These are phyloP conservation scores for Metroxylon sagu DNA, from an alignment of 176 grass and related monocot genomes.

Conservation along the genomic window DNA sequence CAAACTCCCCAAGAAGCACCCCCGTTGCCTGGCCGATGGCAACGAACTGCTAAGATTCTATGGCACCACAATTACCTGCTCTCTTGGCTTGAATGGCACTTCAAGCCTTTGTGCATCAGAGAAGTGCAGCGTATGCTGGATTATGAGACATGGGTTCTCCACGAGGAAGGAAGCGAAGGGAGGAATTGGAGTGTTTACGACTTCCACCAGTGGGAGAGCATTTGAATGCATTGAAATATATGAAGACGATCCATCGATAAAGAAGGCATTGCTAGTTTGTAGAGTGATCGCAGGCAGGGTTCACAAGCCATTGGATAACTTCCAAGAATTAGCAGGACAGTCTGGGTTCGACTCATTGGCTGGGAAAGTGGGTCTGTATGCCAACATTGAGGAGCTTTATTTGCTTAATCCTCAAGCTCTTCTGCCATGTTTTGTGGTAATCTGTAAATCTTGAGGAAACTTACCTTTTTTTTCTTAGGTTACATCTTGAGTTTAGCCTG, in stretches of 20 bases:
- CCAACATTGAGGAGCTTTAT: conserved; percentile 92
- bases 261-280: conserved; percentile 74
- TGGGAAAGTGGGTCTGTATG: conserved; percentile 77
- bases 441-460: conserved; percentile 47
- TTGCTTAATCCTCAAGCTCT: conserved; percentile 82
- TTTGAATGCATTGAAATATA: conserved; percentile 46
- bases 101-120: background rate
- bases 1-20: conserved; percentile 3
- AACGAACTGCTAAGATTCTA: conserved; percentile 8
- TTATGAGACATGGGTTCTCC: conserved; percentile 13
- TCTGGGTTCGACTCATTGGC: conserved; percentile 84
- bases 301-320: conserved; percentile 81
- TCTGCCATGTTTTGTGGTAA: conserved; percentile 84
- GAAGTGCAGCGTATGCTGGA: conserved; percentile 1
- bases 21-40: background rate
- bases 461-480: too few relatives aligned
- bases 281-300: conserved; percentile 80
- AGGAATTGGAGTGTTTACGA: conserved; percentile 69
- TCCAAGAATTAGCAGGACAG: conserved; percentile 58
- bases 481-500: too few relatives aligned
- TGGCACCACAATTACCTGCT: background rate
- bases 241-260: background rate
- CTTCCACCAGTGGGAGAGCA: conserved; percentile 73
- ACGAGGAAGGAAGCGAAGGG: conserved; percentile 33
- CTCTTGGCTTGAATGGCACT: conserved; percentile 1